Evolutionary conservation across 2,329 filamentous ascomycete species (phyloP), one percentile per base, ranked within the genome.

Genomic region (Scolecobasidium constrictum): DNA sequence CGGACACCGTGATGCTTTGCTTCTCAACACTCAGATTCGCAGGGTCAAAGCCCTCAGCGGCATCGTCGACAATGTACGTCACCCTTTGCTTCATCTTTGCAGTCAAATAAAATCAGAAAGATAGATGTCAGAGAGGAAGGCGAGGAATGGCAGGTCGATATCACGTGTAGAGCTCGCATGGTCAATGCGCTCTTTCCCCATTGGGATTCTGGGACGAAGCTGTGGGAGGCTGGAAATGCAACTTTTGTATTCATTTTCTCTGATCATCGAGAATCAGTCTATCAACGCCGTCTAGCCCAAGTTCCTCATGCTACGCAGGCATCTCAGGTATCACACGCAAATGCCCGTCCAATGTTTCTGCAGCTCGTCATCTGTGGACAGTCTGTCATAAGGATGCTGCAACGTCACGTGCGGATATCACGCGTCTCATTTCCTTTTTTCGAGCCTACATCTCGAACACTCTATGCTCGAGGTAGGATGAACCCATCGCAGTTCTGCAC

Each of bases 71-170:
- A 50, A 86, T 47, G 48, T 67, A 92, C 1, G 88, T 94, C 52
- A 86, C 78, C 62, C 85, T 72, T 62, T 86, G 77, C 52, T 81
- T 78, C 84, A 90, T 87, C 28, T 37, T 48, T 19, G 18, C 9
- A n/a, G n/a, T n/a, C n/a, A n/a, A n/a, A n/a, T n/a, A n/a, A n/a
- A n/a, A n/a, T n/a, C n/a, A n/a, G n/a, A n/a, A n/a, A n/a, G n/a
- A n/a, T n/a, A n/a, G n/a, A n/a, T n/a, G n/a, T 42, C 42, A 35
- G 18, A 31, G 9, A n/a, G 26, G 26, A n/a, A 31, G 26, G 26
- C 26, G 26, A n/a, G 26, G n/a, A 9, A 31, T n/a, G n/a, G 9
- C n/a, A 31, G 26, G 9, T 31, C n/a, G 26, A 31, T 31, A 31
- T 31, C 26, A 31, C 26, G 26, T 31, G 26, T 7, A 31, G 26